Evolutionary conservation across 192 early-diverging fungal genomes (phyloP), one percentile per base, ranked within the genome.

Genomic region (Coemansia sp.): DNA sequence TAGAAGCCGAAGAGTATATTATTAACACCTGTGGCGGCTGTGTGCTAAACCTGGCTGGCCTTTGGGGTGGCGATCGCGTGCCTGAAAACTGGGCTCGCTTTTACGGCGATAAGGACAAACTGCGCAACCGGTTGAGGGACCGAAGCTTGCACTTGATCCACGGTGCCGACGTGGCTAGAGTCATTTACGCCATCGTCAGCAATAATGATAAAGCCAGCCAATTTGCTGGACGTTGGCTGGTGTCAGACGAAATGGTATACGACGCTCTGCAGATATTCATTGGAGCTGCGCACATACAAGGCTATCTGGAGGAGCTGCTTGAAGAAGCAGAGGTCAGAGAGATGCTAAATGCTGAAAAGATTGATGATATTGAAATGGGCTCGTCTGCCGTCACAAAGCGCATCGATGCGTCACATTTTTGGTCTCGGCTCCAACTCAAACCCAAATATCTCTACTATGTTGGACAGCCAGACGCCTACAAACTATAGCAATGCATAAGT

Each of bases 331-430:
- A 66, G 3, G 68, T 64, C 8, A 64, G 39, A 26, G 33, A 16
- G 17, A n/a, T 82, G 23, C 21, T 82, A 13, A 67, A 67, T 0
- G 64, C 75, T 4, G 52, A 49, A 6, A 60, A 16, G 5, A 42
- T 82, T 11, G 72, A 69, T 2, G 61, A 72, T 19, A 57, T 82
- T 30, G 21, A 49, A 42, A 30, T 77, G 69, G 80, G 72, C n/a
- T 19, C 59, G 13, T 63, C 66, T 9, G 49, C 33, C 3, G 80
- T 82, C 13, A 67, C 65, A 3, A 46, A 55, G 63, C 80, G 80
- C 63, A 74, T 82, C 23, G 75, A 82, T 44, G 67, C 80, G 10
- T 77, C 75, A 50, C 80, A 82, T 52, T 77, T 75, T 35, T 82
- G 80, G 80, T 23, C 16, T 2, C 39, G 47, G 11, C 62, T 72